These are phyloP conservation scores for Blastobotrys apis DNA, from an alignment of 1,139 yeast genomes.

Conservation along the genomic window DNA sequence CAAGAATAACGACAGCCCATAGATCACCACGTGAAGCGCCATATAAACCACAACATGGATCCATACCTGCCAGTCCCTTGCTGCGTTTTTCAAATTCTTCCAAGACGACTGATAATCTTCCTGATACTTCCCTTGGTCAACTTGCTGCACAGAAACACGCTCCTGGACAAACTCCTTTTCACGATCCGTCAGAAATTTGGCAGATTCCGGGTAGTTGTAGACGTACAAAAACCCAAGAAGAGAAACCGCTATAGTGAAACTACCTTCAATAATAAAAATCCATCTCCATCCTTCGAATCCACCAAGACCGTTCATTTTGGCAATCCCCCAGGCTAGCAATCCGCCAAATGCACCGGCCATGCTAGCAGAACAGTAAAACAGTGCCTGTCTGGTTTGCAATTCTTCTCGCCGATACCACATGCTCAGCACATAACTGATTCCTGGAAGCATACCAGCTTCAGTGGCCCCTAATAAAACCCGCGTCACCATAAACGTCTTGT, in stretches of 20 bases:
- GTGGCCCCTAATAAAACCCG: constrained; percentile 56
- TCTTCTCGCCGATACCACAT: constrained; percentile 36
- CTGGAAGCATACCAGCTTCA: constrained; percentile 61
- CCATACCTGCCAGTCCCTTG: constrained; percentile 34
- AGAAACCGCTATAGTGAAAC: constrained; percentile 48
- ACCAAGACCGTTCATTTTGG: constrained; percentile 28
- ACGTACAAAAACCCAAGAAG: constrained; percentile 44
- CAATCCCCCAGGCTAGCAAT: constrained; percentile 39
- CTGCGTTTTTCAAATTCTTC: constrained; percentile 27
- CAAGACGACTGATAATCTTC: constrained; percentile 4
- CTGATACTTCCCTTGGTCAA: constrained; percentile 17
- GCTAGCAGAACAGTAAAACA: constrained; percentile 46
- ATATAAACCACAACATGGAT: constrained; percentile 20
- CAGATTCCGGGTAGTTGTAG: constrained; percentile 47
- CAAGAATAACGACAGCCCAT: constrained; percentile 29
- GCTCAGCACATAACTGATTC: constrained; percentile 29
- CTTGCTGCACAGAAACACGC: constrained; percentile 39
- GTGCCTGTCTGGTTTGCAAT: constrained; percentile 49
- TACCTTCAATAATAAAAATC: constrained; percentile 55
- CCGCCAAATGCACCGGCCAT: constrained; percentile 37
- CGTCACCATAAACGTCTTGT: constrained; percentile 50
- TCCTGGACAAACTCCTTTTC: constrained; percentile 46
- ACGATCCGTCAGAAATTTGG: constrained; percentile 45
- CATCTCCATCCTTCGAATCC: constrained; percentile 53
- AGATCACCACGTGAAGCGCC: constrained; percentile 23